Evolutionary conservation across 495 filamentous ascomycete species (phyloP), one percentile per base, ranked within the genome.

Genomic region (Glarea lozoyensis): DNA sequence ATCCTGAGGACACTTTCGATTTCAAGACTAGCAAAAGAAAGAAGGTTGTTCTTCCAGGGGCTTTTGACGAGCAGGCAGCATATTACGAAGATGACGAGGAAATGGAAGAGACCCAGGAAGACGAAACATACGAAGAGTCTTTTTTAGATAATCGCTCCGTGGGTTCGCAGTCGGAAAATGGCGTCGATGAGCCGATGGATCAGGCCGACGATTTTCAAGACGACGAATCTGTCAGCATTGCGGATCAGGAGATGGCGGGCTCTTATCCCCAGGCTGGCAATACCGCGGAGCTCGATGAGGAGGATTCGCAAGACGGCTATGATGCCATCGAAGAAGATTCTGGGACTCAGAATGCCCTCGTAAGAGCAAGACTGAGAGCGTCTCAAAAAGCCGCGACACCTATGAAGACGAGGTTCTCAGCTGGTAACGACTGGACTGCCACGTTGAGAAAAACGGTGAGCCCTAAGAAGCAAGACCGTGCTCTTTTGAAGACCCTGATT

Each of bases 371-470:
- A 45, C 66, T 74, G 69, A 65, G 71, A 45, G 70, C 70, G n/a
- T 55, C 67, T 50, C 73, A 75, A 50, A 67, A 64, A 38, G 67
- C 67, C 10, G 73, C 66, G 44, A 81, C 79, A 2, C 80, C 81
- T 11, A 58, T 68, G 18, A 81, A 77, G 55, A 67, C 72, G 42
- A 71, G 74, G 51, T 74, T 77, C 61, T 61, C 70, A 48, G 53
- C 67, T 57, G 58, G 75, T 53, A 66, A 71, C 31, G 84, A 93
- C 55, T 98, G 92, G 92, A 81, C 86, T 30, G 81, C 90, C 53
- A 88, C 94, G 57, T 67, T 98, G 46, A 86, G 86, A 61, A 84
- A 81, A 40, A 96, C 92, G 1, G 84, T 96, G 49, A 94, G 86
- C 57, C 92, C 92, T 17, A 76, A 80, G 53, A 89, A 94, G 63